Evolutionary conservation across 345 rosid genomes (phyloP), one percentile per base, ranked within the genome.

Genomic region (Rhodomyrtus tomentosa): DNA sequence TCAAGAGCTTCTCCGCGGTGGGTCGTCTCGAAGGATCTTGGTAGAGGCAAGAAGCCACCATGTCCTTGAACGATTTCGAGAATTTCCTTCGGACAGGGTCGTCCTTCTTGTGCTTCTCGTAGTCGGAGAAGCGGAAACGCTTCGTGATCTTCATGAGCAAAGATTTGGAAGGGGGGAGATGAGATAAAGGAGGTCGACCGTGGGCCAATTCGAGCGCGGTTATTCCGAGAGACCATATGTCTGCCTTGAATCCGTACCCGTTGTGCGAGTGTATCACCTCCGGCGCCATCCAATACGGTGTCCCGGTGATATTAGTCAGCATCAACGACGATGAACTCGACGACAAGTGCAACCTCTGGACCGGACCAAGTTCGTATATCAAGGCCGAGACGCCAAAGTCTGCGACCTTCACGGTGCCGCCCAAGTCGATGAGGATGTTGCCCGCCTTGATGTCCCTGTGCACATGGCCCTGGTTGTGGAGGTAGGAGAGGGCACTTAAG

Each of bases 201-300:
- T 95, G 93, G 5, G 99, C 98, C 84, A 96, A 88, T 82, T 95
- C 98, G 22, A 96, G 86, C 5, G 98, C 99, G 1, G 98, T 94
- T 55, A 96, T 95, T n/a, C 98, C 98, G 22, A 96, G 92, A 7
- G 98, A 96, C 99, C 98, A 95, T 15, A 96, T 91, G n/a, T 96
- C 97, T 9, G 99, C 98, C 88, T 96, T 94, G 88, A 93, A 92
- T 86, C 98, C 91, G 40, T 96, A 95, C 50, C 98, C 98, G 3
- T 88, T 92, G 87, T 95, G 99, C 4, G 99, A 94, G 87, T 94
- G 99, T 53, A 96, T 93, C 84, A 96, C 99, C 91, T 95, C 99
- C 6, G 98, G 99, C 32, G 99, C 98, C 98, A 96, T 96, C 99
- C 99, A 96, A 82, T 95, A 96, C 3, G 96, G 96, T 1, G 98